Conservation (phyloP, 2,329 filamentous ascomycete species). For the Pseudocercospora musae region DNA sequence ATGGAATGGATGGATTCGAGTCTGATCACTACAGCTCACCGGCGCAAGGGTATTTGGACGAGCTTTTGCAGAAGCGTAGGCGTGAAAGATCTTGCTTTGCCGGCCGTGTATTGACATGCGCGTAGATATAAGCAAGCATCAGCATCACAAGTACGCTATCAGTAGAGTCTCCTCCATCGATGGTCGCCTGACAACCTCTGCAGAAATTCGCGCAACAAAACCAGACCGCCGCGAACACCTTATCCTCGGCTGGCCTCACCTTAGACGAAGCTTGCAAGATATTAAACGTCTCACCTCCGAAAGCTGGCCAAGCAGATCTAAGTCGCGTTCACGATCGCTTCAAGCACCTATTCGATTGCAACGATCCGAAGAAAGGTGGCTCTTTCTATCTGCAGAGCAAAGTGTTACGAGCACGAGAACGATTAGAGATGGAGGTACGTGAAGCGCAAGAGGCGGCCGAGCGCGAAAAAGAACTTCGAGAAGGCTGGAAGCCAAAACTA, state of each 20-base stretch:
- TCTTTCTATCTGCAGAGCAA: slow-evolving; percentile 99
- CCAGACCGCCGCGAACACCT: slow-evolving; percentile 48
- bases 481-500: slow-evolving; percentile 91
- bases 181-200: slow-evolving; percentile 49
- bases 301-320: slow-evolving; percentile 71
- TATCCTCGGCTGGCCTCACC: slow-evolving; percentile 70
- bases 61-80: slow-evolving; percentile 76
- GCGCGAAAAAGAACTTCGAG: slow-evolving; percentile 72
- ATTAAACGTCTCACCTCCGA: slow-evolving; percentile 87
- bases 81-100: not conserved
- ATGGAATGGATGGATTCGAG: not conserved
- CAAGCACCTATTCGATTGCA: slow-evolving; percentile 90
- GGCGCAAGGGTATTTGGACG: slow-evolving; percentile 89
- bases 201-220: slow-evolving; percentile 36
- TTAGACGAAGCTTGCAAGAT: slow-evolving; percentile 97
- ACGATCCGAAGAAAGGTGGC: slow-evolving; percentile 91
- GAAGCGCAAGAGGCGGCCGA: slow-evolving; percentile 68
- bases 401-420: slow-evolving; percentile 82
- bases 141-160: slow-evolving; percentile 56
- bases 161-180: not conserved
- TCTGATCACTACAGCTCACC: slow-evolving; percentile 52
- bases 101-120: slow-evolving; percentile 1
- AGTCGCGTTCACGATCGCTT: slow-evolving; percentile 81
- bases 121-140: slow-evolving; percentile 78
- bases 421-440: slow-evolving; percentile 82